Base-by-base conservation (phyloP, 2,329 filamentous ascomycete species). In the Exophiala phaeomuriformis region DNA sequence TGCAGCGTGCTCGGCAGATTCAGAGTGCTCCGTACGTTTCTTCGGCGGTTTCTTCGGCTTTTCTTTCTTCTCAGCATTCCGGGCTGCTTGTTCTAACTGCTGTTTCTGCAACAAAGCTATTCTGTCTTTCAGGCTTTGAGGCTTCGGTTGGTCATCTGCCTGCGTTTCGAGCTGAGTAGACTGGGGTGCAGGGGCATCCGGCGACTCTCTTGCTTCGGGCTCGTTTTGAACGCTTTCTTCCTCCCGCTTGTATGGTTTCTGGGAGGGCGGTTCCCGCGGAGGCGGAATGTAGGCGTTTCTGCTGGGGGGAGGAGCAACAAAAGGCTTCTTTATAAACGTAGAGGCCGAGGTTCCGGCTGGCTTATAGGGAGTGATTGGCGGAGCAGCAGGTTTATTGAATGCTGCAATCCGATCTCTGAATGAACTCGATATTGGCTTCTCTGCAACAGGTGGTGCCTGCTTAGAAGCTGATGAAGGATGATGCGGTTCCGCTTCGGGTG, bases 331-430 rank as follows among this genome's bases (percentile, higher is more conserved):
- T 71, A 98, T 84, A 66, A 97, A 97, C 49, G 78, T 78, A 54
- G 80, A 77, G 31, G 78, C 74, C 7, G 72, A 68, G 53, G 77
- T 71, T 1, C 82, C 82, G 55, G 79, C 77, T 19, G 90, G 88
- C 67, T 95, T 95, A 73, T 94, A 91, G 1, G 93, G 93, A n/a
- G 89, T 81, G 56, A 93, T 76, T 5, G 93, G 93, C 2, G 90
- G 83, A 4, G 90, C 89, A 36, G 87, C 82, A 42, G 88, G 77
- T 68, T 91, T 93, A 71, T 98, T 98, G 75, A 98, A 98, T 42
- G 93, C 91, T 33, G 93, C 93, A 67, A 98, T 95, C 58, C 93
- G 87, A 71, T 97, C 93, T 67, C 82, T 90, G 75, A 98, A 97
- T 1, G 93, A 89, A 65, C 81, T 87, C 43, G 75, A 77, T 7